Percentiles rank a stretch among this genome's conserved stretches.
Conservation (phyloP, 2,329 filamentous ascomycete species). For the Trichoderma aggressivum region DNA sequence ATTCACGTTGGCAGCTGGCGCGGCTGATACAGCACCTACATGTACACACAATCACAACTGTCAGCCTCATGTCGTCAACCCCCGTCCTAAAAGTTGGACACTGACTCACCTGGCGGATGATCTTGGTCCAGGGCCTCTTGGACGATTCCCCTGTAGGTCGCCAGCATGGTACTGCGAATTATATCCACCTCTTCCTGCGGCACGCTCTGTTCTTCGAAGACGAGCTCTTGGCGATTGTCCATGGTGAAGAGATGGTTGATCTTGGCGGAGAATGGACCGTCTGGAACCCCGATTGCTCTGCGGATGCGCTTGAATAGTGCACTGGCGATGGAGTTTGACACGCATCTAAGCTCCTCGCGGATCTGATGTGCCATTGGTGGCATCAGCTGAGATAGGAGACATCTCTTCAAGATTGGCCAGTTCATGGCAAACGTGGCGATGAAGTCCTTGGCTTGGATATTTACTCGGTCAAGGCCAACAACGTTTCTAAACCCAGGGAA, state of each 20-base stretch:
- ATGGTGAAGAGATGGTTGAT: constrained; percentile 26
- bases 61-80: not conserved
- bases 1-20: not conserved
- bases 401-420: constrained; percentile 24
- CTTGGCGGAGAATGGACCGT: constrained; percentile 19
- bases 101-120: not conserved
- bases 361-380: constrained; percentile 32
- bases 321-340: constrained; percentile 25
- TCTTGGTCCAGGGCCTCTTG: not conserved
- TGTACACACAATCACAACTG: not conserved
- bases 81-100: not conserved
- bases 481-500: constrained; percentile 24
- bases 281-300: constrained; percentile 26
- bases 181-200: not conserved
- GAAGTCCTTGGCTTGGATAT: constrained; percentile 25
- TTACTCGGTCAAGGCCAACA: not conserved
- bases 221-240: constrained; percentile 27
- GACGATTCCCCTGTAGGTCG: not conserved
- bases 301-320: constrained; percentile 33
- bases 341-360: constrained; percentile 25
- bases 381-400: constrained; percentile 23
- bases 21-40: not conserved
- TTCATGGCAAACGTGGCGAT: constrained; percentile 22
- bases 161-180: not conserved
- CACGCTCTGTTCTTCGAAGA: not conserved